Evolutionary conservation across 805 yeast genomes (phyloP), one percentile per base, ranked within the genome.

Genomic region (Wickerhamomyces bovis): DNA sequence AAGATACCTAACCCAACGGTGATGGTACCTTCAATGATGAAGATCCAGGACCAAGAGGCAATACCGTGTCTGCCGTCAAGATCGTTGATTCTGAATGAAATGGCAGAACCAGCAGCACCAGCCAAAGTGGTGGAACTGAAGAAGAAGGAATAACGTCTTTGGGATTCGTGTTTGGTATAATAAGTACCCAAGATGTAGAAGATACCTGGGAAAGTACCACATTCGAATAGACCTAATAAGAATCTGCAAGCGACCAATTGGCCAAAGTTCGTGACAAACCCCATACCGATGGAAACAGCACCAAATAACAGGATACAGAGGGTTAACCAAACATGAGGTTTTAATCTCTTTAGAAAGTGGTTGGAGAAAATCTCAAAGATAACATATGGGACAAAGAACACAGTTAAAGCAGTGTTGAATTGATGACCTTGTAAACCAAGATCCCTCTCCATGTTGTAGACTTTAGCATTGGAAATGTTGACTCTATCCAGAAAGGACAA

Each of bases 401-500:
- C 70, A 7, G 79, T 69, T 18, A 73, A 70, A 20, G 73, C 72
- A 30, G 65, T 68, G 25, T 72, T 69, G 55, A 66, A 75, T 52
- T 76, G 74, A 40, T 59, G 60, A 2, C 70, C 69, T 2, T 64
- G 62, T 38, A 87, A 68, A 18, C 71, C 56, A 31, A 87, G 63
- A 47, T 80, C 85, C 1, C 57, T 64, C 19, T 72, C 71, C 70
- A 87, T 69, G 12, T 89, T 89, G 58, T 85, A 85, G 46, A 83
- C 76, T 49, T 80, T 80, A 8, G 95, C 95, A 64, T 87, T 86
- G 26, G 90, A 80, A 51, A 87, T 84, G 62, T 87, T 87, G 48
- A 86, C 90, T 63, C 95, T 73, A 62, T 87, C 95, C 58, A 87
- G 67, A 59, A 86, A 87, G 1, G 92, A 83, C 51, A 86, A 72